phyloP scores from a whole-genome alignment of 345 rosid genomes.

The Mangifera indica region DNA sequence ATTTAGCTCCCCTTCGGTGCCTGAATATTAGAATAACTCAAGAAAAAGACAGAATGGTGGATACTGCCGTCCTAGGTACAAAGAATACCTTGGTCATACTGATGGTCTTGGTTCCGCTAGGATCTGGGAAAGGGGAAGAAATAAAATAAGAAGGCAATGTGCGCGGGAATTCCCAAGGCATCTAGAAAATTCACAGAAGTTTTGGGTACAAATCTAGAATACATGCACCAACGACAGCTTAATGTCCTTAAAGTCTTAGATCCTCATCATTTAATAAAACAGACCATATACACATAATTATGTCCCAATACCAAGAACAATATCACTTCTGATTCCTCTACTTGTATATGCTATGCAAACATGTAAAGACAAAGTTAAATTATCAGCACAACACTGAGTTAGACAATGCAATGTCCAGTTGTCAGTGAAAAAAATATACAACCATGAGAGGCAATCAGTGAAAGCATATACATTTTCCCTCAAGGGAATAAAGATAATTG shows the following conservation, averaged over 20 bases:
- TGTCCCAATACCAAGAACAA: neutral
- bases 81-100: conserved; percentile 72
- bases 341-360: neutral
- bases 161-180: neutral
- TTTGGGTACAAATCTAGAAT: neutral
- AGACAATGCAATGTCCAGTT: conserved; percentile 2
- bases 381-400: conserved; percentile 9
- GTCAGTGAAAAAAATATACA: neutral
- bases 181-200: neutral
- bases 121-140: conserved; percentile 43
- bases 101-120: conserved; percentile 52
- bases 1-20: conserved; percentile 69
- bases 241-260: neutral
- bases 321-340: neutral
- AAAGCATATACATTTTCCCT: neutral
- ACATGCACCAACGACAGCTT: neutral
- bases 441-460: conserved; percentile 4
- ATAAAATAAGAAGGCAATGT: too few relatives aligned
- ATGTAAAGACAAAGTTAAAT: neutral
- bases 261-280: neutral
- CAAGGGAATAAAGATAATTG: neutral
- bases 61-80: neutral
- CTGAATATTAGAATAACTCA: neutral
- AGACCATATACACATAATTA: too few relatives aligned
- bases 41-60: neutral